Base-by-base conservation (phyloP, 805 yeast genomes). In the Isabelozyma gotoi region DNA sequence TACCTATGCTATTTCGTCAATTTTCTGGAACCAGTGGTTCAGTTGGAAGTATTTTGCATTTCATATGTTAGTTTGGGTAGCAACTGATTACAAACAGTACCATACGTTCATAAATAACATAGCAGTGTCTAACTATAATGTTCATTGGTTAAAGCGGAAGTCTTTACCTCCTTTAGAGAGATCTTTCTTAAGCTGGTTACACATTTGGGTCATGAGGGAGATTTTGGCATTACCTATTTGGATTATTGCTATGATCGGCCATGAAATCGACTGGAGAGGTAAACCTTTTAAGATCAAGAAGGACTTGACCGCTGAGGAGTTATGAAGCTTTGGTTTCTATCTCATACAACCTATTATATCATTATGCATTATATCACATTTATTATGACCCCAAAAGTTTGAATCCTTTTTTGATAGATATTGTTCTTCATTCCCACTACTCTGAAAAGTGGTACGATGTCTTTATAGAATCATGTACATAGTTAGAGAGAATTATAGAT, bases 201-300 rank as follows among this genome's bases (percentile, higher is more conserved):
- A 42, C 38, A 53, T 60, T 45, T 89, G 97, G 97, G 29, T 76
- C 0, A 58, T 80, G 29, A 71, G 97, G 41, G 97, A 89, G 58
- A 2, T 74, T 0, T 63, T 88, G 41, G 96, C 96, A 1, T 65
- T 89, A 16, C 96, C 96, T 0, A 79, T 89, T 17, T 89, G 97
- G 97, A 45, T 84, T 2, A 69, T 68, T 20, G 96, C 96, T 1
- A 83, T 89, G 84, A 50, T 72, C 21, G 96, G 96, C 0, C 82
- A 84, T 10, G 75, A 78, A 38, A 82, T 83, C 33, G 88, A 88
- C 62, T 84, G 90, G 90, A 71, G 97, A 46, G 87, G 88, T 31
- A 74, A 80, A 49, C 88, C 89, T 2, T 89, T 88, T 60, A 70
- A 68, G 47, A 88, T 89, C 49, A 78, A 81, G 42, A 70, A 81